Base-by-base conservation (phyloP, 192 early-diverging fungal species). In the Spinellus fusiger region DNA sequence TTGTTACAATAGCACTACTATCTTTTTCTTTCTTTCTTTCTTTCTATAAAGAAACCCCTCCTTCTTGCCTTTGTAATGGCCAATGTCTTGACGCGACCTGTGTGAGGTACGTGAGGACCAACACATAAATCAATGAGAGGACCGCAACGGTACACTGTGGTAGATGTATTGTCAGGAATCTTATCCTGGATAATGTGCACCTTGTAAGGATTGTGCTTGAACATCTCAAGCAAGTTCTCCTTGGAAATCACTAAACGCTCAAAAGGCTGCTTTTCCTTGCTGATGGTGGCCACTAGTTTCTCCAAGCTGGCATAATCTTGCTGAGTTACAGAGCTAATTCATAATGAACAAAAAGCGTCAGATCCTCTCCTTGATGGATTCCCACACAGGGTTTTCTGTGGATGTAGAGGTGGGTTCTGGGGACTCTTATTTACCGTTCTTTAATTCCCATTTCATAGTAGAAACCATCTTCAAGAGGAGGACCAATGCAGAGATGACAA, bases 151-250 rank as follows among this genome's bases (percentile, higher is more conserved):
- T 99, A 99, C 54, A 99, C 97, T 13, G 95, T 98, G 68, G 92
- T 93, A 37, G 88, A 89, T 37, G 93, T 93, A 49, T 87, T 88
- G 66, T 99, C 95, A 5, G 90, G 89, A 56, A 97, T 89, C 69
- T 90, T 93, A 53, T 84, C 78, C 46, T 94, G 79, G 77, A 99
- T 98, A 65, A 99, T 80, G 61, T 95, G 88, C 29, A 89, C 82
- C 82, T 99, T 99, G 84, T 97, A 99, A 72, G 88, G 90, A 85
- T 98, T 99, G 82, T 95, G 85, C 79, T 89, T 86, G 81, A 99
- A 99, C 95, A 99, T 98, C 70, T 93, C 87, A 62, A 99, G 73
- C 47, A 99, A 80, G 49, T 94, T 62, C 63, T 87, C 90, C 81
- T 99, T 99, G 35, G 78, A 83, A 58, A 97, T 52, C 32, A 88